Conservation (phyloP, 2,329 filamentous ascomycete species). For the Zymoseptoria passerinii region DNA sequence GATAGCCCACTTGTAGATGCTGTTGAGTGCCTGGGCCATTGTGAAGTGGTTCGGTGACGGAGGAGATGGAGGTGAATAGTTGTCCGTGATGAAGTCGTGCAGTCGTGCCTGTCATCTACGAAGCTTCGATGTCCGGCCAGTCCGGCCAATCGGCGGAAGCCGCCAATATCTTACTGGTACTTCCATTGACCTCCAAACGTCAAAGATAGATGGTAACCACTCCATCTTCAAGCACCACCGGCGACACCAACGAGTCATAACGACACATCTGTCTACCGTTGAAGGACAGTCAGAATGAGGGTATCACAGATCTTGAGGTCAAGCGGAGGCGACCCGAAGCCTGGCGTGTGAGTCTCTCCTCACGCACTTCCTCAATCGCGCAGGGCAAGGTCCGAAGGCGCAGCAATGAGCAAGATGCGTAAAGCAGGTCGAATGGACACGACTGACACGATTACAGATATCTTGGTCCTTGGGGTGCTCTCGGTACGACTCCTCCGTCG, state of each 20-base stretch:
- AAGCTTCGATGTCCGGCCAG: constrained; percentile 5
- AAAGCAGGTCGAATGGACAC: background rate
- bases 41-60: constrained; percentile 1
- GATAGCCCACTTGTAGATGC: constrained; percentile 61
- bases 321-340: constrained; percentile 35
- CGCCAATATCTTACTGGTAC: background rate
- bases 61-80: background rate
- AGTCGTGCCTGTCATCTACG: background rate
- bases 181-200: constrained; percentile 1
- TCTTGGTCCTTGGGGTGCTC: constrained; percentile 64
- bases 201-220: background rate
- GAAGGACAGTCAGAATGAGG: constrained; percentile 28
- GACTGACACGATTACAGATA: constrained; percentile 44
- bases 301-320: constrained; percentile 25
- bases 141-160: background rate
- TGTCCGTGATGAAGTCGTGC: background rate
- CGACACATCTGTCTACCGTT: constrained; percentile 4
- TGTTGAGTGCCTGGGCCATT: constrained; percentile 43
- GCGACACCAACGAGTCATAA: constrained; percentile 1
- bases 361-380: background rate
- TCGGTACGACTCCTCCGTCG: constrained; percentile 52
- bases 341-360: constrained; percentile 32
- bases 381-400: background rate
- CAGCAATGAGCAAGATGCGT: background rate
- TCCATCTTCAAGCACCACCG: background rate